Conservation (phyloP, 805 yeast genomes). For the Metschnikowia arizonensis region DNA sequence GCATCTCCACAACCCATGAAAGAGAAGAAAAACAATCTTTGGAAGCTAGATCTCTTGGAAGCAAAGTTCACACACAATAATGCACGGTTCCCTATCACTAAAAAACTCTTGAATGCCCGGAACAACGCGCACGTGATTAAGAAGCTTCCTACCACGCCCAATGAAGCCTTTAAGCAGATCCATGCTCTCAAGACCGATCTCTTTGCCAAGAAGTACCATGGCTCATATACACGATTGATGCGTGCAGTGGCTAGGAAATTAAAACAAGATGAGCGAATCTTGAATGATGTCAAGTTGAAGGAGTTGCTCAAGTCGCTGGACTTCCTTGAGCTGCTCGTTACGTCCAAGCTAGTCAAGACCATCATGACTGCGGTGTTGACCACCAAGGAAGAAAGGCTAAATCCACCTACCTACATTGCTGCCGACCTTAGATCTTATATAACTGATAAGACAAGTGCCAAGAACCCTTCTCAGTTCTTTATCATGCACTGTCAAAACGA, state of each 20-base stretch:
- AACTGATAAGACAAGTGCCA: conserved; percentile 24
- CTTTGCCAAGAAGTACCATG: conserved; percentile 48
- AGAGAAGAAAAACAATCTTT: conserved; percentile 39
- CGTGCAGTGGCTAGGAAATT: conserved; percentile 31
- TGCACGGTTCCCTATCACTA: conserved; percentile 50
- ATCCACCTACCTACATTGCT: conserved; percentile 35
- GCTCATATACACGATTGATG: conserved; percentile 37
- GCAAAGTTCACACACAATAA: conserved; percentile 39
- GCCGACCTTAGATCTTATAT: conserved; percentile 25
- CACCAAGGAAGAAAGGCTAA: conserved; percentile 25
- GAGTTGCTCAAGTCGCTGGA: conserved; percentile 22
- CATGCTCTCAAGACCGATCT: conserved; percentile 40
- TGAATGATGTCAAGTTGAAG: conserved; percentile 12
- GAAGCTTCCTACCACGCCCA: conserved; percentile 36
- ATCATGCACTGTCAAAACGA: conserved; percentile 37
- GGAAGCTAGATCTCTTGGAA: conserved; percentile 58
- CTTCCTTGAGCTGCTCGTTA: conserved; percentile 24
- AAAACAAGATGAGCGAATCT: conserved; percentile 17
- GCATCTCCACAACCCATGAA: conserved; percentile 15
- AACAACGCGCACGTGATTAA: conserved; percentile 39
- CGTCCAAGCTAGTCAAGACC: conserved; percentile 31
- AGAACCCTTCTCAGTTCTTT: conserved; percentile 48
- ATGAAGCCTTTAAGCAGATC: conserved; percentile 46
- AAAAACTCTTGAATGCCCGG: conserved; percentile 43
- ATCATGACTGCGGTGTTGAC: conserved; percentile 25